phyloP scores from a whole-genome alignment of 139 green algal genomes.

The Picochlorum sp. region DNA sequence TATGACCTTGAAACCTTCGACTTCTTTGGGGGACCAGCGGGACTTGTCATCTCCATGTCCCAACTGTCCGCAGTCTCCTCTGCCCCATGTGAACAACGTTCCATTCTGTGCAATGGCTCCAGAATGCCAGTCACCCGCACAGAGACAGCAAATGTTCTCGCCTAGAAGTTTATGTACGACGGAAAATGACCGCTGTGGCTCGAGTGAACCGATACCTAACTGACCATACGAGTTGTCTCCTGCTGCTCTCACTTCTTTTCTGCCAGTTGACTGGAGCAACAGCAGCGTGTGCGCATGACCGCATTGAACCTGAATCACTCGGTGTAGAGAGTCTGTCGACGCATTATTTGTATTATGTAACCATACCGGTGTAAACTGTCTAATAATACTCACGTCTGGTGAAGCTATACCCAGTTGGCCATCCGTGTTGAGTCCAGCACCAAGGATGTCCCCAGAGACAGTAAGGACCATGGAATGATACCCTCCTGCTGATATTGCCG shows the following conservation, averaged over 20 bases:
- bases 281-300: slow-evolving; percentile 46
- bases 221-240: slow-evolving; percentile 68
- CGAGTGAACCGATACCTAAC: slow-evolving; percentile 54
- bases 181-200: slow-evolving; percentile 30
- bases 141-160: slow-evolving; percentile 37
- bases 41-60: slow-evolving; percentile 50
- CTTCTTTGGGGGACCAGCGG: slow-evolving; percentile 36
- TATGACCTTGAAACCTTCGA: slow-evolving; percentile 48
- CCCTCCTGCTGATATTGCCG: slow-evolving; percentile 57
- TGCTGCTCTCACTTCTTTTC: slow-evolving; percentile 38
- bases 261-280: slow-evolving; percentile 39
- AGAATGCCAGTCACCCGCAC: slow-evolving; percentile 56
- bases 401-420: slow-evolving; percentile 29
- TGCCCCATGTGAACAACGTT: slow-evolving; percentile 66
- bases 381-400: too few species aligned
- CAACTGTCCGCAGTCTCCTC: slow-evolving; percentile 67
- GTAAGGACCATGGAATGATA: slow-evolving; percentile 67
- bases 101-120: slow-evolving; percentile 45
- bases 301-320: slow-evolving; percentile 54
- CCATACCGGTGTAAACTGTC: too few species aligned
- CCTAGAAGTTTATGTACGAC: slow-evolving; percentile 25
- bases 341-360: too few species aligned
- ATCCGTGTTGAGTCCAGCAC: slow-evolving; percentile 56
- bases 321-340: too few species aligned
- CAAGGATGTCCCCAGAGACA: slow-evolving; percentile 51